Percentiles rank a stretch among this genome's conserved stretches.
Evolutionary conservation across 192 early-diverging fungal genomes (phyloP).

Genomic region (Linnemannia schmuckeri): DNA sequence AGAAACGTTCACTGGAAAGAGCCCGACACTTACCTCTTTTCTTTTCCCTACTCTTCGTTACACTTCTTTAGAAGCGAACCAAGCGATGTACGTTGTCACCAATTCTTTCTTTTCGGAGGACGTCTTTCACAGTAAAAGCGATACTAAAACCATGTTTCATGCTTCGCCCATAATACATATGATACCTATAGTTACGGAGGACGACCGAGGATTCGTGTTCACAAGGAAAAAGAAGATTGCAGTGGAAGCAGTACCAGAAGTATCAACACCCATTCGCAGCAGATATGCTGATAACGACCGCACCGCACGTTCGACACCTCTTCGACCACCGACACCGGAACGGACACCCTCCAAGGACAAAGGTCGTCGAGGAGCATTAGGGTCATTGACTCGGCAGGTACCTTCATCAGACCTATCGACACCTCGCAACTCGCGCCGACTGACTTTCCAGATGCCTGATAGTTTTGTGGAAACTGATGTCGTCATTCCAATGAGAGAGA

Average conservation of each 20-base stretch:
- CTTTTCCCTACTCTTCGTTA: not conserved
- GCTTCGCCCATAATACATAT: not conserved
- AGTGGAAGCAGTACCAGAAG: not conserved
- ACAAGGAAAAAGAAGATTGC: conserved; percentile 29
- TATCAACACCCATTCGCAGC: not conserved
- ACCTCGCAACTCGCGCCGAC: not conserved
- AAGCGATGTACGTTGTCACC: conserved; percentile 34
- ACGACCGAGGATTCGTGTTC: conserved; percentile 53
- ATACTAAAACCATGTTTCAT: not conserved
- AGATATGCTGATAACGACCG: not conserved
- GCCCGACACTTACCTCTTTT: not conserved
- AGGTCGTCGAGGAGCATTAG: not conserved
- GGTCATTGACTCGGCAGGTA: not conserved
- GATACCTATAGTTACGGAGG: conserved; percentile 27
- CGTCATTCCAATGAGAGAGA: conserved; percentile 49
- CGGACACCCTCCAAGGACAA: conserved; percentile 32
- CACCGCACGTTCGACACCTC: conserved; percentile 3
- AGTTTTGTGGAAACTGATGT: conserved; percentile 20
- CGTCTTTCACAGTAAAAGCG: not conserved
- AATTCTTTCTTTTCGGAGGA: not conserved
- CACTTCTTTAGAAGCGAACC: conserved; percentile 23
- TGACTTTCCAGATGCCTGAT: not conserved
- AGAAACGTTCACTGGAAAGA: not conserved
- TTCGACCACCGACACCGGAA: conserved; percentile 29
- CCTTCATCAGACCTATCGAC: not conserved